phyloP scores from a whole-genome alignment of 306 rosid genomes.

The Acacia crassicarpa region DNA sequence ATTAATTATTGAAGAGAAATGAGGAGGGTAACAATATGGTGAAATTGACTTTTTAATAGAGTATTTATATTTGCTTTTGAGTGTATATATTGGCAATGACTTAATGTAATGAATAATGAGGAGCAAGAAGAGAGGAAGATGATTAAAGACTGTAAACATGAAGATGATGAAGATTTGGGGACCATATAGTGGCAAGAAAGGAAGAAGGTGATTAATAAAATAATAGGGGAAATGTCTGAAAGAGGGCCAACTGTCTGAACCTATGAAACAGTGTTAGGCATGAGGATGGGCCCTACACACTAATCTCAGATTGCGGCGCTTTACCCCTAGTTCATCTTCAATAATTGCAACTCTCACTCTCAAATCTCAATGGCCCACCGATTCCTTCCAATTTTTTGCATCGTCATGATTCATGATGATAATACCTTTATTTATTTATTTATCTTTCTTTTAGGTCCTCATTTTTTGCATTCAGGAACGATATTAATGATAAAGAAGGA shows the following conservation, averaged over 20 bases:
- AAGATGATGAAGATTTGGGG: not conserved
- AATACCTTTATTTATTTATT: not conserved
- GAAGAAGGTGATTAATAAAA: not conserved
- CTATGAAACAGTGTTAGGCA: constrained; percentile 41
- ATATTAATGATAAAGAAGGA: not conserved
- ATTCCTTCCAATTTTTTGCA: not conserved
- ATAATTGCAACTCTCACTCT: constrained; percentile 33
- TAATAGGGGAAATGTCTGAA: constrained; percentile 28
- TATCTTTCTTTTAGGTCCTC: not conserved
- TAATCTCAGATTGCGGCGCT: constrained; percentile 40
- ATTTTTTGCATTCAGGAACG: not conserved
- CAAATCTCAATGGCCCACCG: constrained; percentile 29
- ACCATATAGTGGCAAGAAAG: not conserved
- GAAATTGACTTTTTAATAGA: not conserved
- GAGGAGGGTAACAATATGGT: not conserved
- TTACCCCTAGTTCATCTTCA: constrained; percentile 38
- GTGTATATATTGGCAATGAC: not conserved
- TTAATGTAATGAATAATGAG: not conserved
- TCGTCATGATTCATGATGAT: not conserved
- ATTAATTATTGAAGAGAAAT: not conserved
- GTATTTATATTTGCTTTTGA: not conserved
- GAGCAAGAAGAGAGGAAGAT: not conserved
- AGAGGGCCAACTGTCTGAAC: constrained; percentile 46
- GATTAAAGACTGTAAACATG: not conserved
- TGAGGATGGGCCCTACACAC: constrained; percentile 40